Conservation (phyloP, 192 early-diverging fungal genomes). For the Coemansia sp. region DNA sequence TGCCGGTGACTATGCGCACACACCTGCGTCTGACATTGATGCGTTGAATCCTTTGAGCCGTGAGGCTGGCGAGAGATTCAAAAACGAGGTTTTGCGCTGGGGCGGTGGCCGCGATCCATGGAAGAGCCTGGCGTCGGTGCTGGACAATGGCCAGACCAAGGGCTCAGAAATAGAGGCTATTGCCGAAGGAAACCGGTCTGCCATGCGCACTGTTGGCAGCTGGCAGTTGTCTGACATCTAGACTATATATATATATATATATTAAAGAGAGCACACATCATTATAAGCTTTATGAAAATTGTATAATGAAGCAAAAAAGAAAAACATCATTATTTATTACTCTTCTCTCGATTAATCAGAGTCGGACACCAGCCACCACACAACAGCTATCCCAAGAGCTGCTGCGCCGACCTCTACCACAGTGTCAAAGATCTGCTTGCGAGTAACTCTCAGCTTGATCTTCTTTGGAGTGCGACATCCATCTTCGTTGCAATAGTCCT, state of each 20-base stretch:
- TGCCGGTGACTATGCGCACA: constrained; percentile 31
- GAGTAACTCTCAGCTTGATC: constrained; percentile 45
- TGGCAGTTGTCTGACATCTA: constrained; percentile 61
- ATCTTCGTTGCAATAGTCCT: constrained; percentile 50
- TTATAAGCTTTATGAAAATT: too few relatives aligned
- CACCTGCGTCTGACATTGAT: neutral
- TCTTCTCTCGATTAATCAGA: neutral
- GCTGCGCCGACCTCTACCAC: constrained; percentile 43
- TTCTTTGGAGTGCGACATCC: constrained; percentile 42
- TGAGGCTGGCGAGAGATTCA: constrained; percentile 67
- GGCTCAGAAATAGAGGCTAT: constrained; percentile 51
- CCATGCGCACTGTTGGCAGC: constrained; percentile 75
- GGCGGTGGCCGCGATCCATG: constrained; percentile 95
- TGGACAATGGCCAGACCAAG: constrained; percentile 55
- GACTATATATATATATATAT: neutral
- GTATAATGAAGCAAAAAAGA: too few relatives aligned
- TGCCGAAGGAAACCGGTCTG: constrained; percentile 59
- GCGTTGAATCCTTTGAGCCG: constrained; percentile 13
- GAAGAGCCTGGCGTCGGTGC: constrained; percentile 67
- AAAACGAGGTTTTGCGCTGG: constrained; percentile 80
- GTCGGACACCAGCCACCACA: constrained; percentile 40
- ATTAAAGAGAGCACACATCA: too few relatives aligned
- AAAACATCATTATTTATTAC: too few relatives aligned
- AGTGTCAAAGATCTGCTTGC: constrained; percentile 35
- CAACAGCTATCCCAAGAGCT: constrained; percentile 35